phyloP scores from a whole-genome alignment of 768 basidiomycete genomes.

The Xerocomus spinulosus region DNA sequence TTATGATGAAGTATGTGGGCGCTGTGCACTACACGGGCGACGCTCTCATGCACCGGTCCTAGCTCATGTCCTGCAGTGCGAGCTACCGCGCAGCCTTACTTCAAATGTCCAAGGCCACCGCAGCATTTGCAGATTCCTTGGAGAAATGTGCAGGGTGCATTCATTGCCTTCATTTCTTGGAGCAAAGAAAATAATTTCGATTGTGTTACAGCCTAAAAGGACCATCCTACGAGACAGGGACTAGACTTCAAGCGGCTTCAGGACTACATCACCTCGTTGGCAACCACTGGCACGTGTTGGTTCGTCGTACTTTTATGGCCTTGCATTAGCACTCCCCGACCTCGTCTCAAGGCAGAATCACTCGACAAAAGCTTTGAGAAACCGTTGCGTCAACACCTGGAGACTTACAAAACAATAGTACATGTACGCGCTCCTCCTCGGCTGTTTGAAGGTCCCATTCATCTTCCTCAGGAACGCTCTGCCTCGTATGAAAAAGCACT shows the following conservation, averaged over 20 bases:
- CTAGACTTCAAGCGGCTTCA: slow-evolving; percentile 77
- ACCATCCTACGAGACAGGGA: slow-evolving; percentile 73
- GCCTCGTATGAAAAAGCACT: slow-evolving; percentile 77
- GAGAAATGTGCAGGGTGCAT: slow-evolving; percentile 77
- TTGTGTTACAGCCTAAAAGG: slow-evolving; percentile 58
- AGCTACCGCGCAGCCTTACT: slow-evolving; percentile 78
- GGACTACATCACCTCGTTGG: slow-evolving; percentile 89
- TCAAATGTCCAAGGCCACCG: slow-evolving; percentile 77
- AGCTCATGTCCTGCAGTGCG: slow-evolving; percentile 75
- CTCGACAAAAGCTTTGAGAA: slow-evolving; percentile 87
- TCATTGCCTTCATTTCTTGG: not conserved
- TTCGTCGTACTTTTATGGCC: slow-evolving; percentile 35
- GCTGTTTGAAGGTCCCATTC: not conserved
- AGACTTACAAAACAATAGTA: slow-evolving; percentile 70
- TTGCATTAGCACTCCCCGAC: slow-evolving; percentile 3
- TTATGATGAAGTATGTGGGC: slow-evolving; percentile 67
- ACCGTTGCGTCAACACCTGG: slow-evolving; percentile 80
- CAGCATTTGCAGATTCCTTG: slow-evolving; percentile 82
- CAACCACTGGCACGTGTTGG: slow-evolving; percentile 90
- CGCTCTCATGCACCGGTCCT: slow-evolving; percentile 20
- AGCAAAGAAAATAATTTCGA: not conserved
- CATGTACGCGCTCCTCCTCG: slow-evolving; percentile 41
- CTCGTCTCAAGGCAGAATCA: slow-evolving; percentile 60
- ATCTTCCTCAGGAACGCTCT: slow-evolving; percentile 65
- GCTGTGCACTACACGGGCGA: not conserved